A percentile compares a stretch with the other conserved stretches of the same genome.
These are phyloP conservation scores for Phoenix dactylifera DNA, from an alignment of 176 grass and related monocot genomes.

Conservation along the genomic window DNA sequence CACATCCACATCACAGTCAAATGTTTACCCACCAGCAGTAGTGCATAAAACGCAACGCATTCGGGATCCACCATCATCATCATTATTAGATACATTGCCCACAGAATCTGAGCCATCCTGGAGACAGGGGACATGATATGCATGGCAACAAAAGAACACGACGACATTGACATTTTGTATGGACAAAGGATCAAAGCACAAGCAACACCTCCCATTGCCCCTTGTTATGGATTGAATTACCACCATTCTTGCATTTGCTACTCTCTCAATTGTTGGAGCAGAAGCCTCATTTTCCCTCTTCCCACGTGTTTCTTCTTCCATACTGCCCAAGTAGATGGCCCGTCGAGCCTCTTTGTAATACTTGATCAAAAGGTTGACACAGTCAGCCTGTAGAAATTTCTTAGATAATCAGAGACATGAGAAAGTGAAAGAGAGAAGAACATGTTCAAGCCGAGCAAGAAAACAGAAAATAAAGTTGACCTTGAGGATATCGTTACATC, in stretches of 20 bases:
- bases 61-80: conserved; percentile 28
- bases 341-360: conserved; percentile 85
- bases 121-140: conserved; percentile 74
- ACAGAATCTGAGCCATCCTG: conserved; percentile 66
- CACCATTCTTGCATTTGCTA: conserved; percentile 23
- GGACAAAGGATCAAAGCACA: conserved; percentile 85
- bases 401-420: conserved; percentile 5
- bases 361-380: conserved; percentile 92
- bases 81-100: conserved; percentile 27
- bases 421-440: background rate
- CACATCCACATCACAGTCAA: too few species aligned
- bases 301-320: conserved; percentile 51
- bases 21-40: conserved; percentile 52
- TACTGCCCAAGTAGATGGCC: conserved; percentile 64
- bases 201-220: conserved; percentile 69
- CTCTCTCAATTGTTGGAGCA: conserved; percentile 34
- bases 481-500: conserved; percentile 99
- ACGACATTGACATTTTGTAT: conserved; percentile 73
- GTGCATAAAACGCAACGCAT: conserved; percentile 97
- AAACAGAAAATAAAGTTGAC: conserved; percentile 18
- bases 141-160: conserved; percentile 91
- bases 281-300: conserved; percentile 37
- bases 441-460: background rate
- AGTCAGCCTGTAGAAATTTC: conserved; percentile 56
- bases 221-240: conserved; percentile 80